Evolutionary conservation across 257 asterid species (phyloP).

Genomic region (Thymus quinquecostatus): DNA sequence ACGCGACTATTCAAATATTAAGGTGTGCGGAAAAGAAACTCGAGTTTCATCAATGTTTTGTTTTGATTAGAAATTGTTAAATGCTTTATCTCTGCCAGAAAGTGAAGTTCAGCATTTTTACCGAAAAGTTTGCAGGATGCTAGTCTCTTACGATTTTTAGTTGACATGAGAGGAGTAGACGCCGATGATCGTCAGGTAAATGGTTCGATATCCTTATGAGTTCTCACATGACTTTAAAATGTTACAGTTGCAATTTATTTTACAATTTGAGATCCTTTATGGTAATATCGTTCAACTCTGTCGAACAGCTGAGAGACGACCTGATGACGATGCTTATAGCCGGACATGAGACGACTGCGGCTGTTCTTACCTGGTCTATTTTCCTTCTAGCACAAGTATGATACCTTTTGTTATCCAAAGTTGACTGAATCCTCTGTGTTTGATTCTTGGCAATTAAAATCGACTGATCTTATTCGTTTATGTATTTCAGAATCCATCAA

Average conservation of each 20-base stretch:
- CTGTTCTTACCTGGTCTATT: conserved; percentile 96
- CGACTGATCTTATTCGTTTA: conserved; percentile 1
- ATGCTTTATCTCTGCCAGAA: conserved; percentile 29
- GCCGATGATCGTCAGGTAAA: conserved; percentile 97
- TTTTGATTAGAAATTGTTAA: conserved; percentile 21
- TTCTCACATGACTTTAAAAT: neutral
- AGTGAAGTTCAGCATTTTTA: conserved; percentile 45
- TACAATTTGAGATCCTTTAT: conserved; percentile 11
- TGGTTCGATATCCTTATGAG: conserved; percentile 20
- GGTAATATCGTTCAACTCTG: conserved; percentile 20
- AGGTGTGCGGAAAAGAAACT: conserved; percentile 52
- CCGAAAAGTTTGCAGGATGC: conserved; percentile 92
- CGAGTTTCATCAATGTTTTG: conserved; percentile 15
- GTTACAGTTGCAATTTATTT: neutral
- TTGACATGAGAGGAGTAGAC: conserved; percentile 97
- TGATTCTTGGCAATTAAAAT: too few species aligned
- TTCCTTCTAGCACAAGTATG: conserved; percentile 91
- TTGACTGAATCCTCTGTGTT: neutral
- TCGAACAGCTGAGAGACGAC: conserved; percentile 88
- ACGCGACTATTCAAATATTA: conserved; percentile 84
- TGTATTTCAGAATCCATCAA: conserved; percentile 74
- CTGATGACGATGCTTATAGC: conserved; percentile 99
- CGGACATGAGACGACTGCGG: conserved; percentile 99
- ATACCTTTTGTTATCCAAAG: neutral
- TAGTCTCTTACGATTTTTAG: conserved; percentile 93